Evolutionary conservation across 1,284 basidiomycete genomes (phyloP), one percentile per base, ranked within the genome.

Genomic region (Chondrostereum purpureum): DNA sequence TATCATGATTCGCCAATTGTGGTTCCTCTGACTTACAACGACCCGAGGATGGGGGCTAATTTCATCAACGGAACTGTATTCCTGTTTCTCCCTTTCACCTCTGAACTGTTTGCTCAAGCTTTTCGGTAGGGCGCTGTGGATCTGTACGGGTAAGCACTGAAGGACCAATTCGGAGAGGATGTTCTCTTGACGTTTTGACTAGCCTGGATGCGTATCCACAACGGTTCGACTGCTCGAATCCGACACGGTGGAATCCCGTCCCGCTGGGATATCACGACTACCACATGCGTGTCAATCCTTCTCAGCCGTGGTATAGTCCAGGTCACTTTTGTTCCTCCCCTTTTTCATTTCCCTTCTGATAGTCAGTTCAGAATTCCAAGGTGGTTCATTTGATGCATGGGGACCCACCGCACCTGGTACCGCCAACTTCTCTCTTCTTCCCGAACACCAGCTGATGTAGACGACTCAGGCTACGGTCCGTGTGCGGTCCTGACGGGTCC

Each of bases 351-450:
- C 27, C 3, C 33, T 22, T 3, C 20, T 16, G 19, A 19, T 23
- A 27, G 16, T 45, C 11, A 19, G 11, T 45, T 14, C 22, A 73
- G 71, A 82, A 61, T 81, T 82, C 55, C 80, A 82, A 68, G 83
- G 76, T 14, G 86, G 86, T 6, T 70, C 83, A 4, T 87, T 76
- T 51, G 86, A 89, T 58, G 77, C 84, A 6, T 87, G 84, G 84
- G 82, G 79, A 20, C 80, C 77, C 2, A 70, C 63, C 5, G 78
- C 79, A 12, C 79, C 82, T 42, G 80, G 76, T 76, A 55, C 4
- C 37, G 10, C n/a, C 23, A 21, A 34, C 14, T 6, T 39, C 33
- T n/a, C n/a, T n/a, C n/a, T n/a, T n/a, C n/a, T n/a, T 6, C 13
- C n/a, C 13, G 33, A 34, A 34, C 33, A 34, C 13, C 33, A n/a